phyloP scores from a whole-genome alignment of 164 flowering plant genomes.

The Euptelea pleiosperma region DNA sequence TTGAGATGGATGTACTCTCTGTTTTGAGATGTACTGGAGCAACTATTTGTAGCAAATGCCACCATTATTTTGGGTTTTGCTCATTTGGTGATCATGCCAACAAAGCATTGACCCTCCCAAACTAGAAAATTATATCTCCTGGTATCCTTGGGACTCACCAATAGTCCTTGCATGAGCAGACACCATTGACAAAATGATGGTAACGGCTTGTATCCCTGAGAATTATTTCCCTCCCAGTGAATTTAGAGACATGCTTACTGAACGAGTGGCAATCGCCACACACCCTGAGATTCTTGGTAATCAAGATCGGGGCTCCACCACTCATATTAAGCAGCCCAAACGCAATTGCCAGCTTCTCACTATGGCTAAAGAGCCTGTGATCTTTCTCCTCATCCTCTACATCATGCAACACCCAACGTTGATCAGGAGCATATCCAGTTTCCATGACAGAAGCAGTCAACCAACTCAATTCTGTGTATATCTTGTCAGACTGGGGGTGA shows the following conservation, averaged over 20 bases:
- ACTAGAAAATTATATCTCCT: not conserved
- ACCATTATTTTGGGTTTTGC: no score
- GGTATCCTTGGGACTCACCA: conserved; percentile 8
- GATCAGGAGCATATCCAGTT: conserved; percentile 31
- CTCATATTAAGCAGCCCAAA: conserved; percentile 12
- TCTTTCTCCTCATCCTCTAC: conserved; percentile 21
- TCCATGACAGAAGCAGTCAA: conserved; percentile 23
- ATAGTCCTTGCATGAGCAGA: conserved; percentile 19
- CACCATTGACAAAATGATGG: conserved; percentile 16
- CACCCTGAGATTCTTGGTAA: conserved; percentile 17
- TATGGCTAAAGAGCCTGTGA: conserved; percentile 11
- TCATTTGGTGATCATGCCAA: not conserved
- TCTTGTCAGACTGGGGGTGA: conserved; percentile 27
- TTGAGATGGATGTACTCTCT: not conserved
- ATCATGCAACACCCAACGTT: conserved; percentile 23
- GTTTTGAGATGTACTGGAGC: not conserved
- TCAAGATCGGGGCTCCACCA: conserved; percentile 8
- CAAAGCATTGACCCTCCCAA: not conserved
- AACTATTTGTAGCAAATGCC: no score
- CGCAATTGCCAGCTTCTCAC: conserved; percentile 17
- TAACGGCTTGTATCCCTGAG: conserved; percentile 16
- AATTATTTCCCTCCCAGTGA: conserved; percentile 13
- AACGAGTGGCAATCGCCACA: conserved; percentile 21
- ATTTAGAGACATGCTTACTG: conserved; percentile 13
- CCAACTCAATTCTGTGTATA: conserved; percentile 23